phyloP scores from a whole-genome alignment of 192 early-diverging fungal species.

The Haplosporangium gracile region DNA sequence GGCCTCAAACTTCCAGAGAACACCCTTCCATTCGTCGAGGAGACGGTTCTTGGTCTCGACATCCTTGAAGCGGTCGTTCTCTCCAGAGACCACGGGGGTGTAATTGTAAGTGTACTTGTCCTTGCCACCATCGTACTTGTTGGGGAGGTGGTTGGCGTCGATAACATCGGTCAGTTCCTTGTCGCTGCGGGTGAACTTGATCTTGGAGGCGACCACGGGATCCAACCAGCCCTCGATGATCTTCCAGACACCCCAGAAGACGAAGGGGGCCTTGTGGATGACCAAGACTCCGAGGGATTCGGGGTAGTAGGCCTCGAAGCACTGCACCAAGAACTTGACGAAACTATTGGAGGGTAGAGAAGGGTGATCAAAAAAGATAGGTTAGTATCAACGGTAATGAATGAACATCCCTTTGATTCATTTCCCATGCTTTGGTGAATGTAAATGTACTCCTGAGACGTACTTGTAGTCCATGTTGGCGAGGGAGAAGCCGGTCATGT shows the following conservation, averaged over 20 bases:
- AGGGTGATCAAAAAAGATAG: neutral
- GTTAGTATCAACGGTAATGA: neutral
- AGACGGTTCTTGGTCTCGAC: constrained; percentile 31
- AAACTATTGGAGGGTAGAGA: constrained; percentile 27
- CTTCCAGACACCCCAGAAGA: constrained; percentile 86
- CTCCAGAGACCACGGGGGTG: constrained; percentile 7
- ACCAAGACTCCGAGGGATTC: constrained; percentile 82
- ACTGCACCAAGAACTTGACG: constrained; percentile 80
- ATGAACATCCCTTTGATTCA: too few species aligned
- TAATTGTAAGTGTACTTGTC: constrained; percentile 65
- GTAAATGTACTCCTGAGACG: neutral
- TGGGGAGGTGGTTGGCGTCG: constrained; percentile 65
- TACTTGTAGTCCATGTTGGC: constrained; percentile 36
- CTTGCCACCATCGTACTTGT: constrained; percentile 67
- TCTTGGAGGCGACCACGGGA: constrained; percentile 89
- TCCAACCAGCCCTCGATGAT: constrained; percentile 84
- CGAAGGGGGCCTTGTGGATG: constrained; percentile 88
- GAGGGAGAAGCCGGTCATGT: constrained; percentile 39
- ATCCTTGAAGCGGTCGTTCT: constrained; percentile 61
- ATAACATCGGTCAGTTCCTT: constrained; percentile 76
- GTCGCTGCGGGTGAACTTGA: constrained; percentile 73
- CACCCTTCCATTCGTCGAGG: constrained; percentile 25
- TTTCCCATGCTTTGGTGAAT: neutral
- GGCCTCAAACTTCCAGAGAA: constrained; percentile 58
- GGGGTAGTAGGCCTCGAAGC: constrained; percentile 90